Base-by-base conservation (phyloP, 1,284 basidiomycete genomes). In the Boletus semigastroideus region DNA sequence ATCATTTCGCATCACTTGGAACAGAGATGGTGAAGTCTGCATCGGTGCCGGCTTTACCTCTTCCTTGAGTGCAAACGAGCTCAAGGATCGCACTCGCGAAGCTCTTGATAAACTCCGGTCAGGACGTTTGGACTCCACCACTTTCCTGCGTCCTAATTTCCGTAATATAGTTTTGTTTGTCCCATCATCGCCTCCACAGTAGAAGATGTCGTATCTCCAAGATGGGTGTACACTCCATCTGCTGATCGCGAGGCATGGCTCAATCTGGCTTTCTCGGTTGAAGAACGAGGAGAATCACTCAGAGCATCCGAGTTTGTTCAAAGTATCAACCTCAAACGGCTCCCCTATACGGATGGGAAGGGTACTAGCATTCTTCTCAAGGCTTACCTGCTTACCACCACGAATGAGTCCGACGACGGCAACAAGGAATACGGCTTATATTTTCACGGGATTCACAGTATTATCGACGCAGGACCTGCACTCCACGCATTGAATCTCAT, bases 41-140 rank as follows among this genome's bases (percentile, higher is more conserved):
- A 20, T 61, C 2, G 57, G 62, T 9, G 2, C 51, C 46, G 47
- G 60, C 14, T 60, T 61, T 27, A 54, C 22, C 13, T 62, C 53
- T 42, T 36, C 48, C 0, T n/a, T 58, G 10, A n/a, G 16, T 2
- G 14, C 19, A 13, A 54, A 58, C 38, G 53, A 54, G 0, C 38
- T 64, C 1, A 47, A 38, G 25, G 14, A 22, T 20, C 57, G 57
- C 22, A 40, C 51, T 22, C 59, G 57, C 10, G n/a, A 6, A 19
- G 60, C 60, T 4, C 52, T 64, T 27, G 31, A 57, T 16, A 62
- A 62, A 42, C 60, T 60, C 28, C 57, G 60, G 60, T 62, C 45
- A 47, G 51, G 17, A 16, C 6, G 14, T 16, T 28, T 39, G 33
- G 28, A 14, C 11, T 2, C 5, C 2, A 22, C 3, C 5, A 14